Base-by-base conservation (phyloP, 345 rosid genomes). In the Gossypium mustelinum region DNA sequence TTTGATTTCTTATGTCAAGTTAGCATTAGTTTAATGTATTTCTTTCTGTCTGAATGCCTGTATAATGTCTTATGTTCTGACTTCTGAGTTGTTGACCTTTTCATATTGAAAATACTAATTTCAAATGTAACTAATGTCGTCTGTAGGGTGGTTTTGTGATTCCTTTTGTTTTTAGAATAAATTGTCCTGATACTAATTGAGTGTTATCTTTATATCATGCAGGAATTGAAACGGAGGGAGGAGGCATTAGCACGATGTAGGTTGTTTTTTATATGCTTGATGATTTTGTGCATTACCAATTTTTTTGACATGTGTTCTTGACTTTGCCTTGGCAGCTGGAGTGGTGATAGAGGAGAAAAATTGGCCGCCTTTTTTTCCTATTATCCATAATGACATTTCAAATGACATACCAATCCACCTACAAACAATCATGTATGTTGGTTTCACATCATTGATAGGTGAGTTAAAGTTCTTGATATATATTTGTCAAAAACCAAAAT, bases 381-480 rank as follows among this genome's bases (percentile, higher is more conserved):
- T 96, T 48, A 96, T 96, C 83, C 98, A 96, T 81, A 97, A 96
- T 78, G 99, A 93, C 84, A 93, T 93, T 75, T 81, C 90, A 73
- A 90, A 86, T 74, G 98, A 96, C 84, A 96, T 93, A 83, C 99
- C 99, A 45, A 78, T 92, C 72, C 99, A 96, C 82, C 87, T 96
- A 64, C 98, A 91, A 83, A 85, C 78, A 83, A 79, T 87, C 78
- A 93, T 87, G 67, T 95, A 95, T 50, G 94, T 93, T 75, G 98
- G 98, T 62, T 95, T 93, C 85, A 88, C 97, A 54, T 91, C 98
- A 65, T 85, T 81, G 75, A 79, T 95, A 87, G 99, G 98, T 95
- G 83, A 73, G 89, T 75, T 69, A 41, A 48, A 47, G 52, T 54
- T 60, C 43, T 34, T 34, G 41, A 34, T 34, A 34, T 20, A 20